Evolutionary conservation across 176 grass and related monocot species (phyloP).

Genomic region (Ensete ventricosum): DNA sequence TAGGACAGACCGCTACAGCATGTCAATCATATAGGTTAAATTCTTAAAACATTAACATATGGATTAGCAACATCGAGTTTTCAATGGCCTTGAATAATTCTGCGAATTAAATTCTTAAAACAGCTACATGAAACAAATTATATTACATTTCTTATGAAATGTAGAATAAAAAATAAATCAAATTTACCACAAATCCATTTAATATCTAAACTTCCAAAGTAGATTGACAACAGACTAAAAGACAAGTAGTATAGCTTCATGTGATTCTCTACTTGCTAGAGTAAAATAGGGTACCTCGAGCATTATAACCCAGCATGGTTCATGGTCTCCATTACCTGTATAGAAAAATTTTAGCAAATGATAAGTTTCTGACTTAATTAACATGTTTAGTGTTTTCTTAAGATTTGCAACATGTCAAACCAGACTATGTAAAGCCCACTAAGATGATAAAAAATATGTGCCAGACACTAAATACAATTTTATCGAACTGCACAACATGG

Average conservation of each 20-base stretch:
- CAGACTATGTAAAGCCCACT: background rate
- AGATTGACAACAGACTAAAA: no score
- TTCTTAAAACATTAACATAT: no score
- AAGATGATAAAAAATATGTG: background rate
- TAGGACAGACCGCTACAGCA: background rate
- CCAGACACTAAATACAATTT: background rate
- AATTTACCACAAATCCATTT: no score
- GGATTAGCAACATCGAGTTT: no score
- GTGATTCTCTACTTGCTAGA: background rate
- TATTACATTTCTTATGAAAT: no score
- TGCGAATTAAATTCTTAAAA: no score
- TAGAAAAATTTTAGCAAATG: constrained; percentile 13
- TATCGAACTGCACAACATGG: background rate
- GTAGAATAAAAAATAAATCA: no score
- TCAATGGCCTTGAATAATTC: no score
- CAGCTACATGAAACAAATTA: no score
- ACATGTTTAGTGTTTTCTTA: background rate
- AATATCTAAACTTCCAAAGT: no score
- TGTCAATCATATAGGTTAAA: no score
- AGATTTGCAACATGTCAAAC: background rate
- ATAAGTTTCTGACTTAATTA: background rate
- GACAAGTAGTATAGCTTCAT: background rate
- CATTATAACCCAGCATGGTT: constrained; percentile 92
- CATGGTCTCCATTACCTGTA: constrained; percentile 44
- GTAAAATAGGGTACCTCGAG: constrained; percentile 57